Conservation (phyloP, 768 basidiomycete genomes). For the Tricholoma furcatifolium region DNA sequence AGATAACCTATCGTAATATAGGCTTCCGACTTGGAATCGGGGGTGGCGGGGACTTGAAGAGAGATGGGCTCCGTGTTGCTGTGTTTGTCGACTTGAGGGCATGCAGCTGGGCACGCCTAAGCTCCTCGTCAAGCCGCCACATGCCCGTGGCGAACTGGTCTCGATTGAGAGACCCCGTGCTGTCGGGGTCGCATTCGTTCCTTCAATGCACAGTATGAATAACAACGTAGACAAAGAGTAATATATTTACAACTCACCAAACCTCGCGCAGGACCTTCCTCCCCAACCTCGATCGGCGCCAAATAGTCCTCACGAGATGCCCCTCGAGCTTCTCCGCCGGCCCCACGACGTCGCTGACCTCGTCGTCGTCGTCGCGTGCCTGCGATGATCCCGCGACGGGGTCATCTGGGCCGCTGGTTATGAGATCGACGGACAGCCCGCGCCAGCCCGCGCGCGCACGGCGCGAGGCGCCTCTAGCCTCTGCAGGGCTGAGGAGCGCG, state of each 20-base stretch:
- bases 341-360: conserved; percentile 32
- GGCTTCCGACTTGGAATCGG: conserved; percentile 21
- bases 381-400: conserved; percentile 8
- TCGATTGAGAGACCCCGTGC: conserved; percentile 56
- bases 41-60: conserved; percentile 15
- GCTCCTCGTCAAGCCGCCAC: conserved; percentile 87
- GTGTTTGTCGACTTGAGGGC: conserved; percentile 31
- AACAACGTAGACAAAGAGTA: not conserved
- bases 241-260: conserved; percentile 47
- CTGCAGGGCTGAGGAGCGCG: conserved; percentile 31
- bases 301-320: conserved; percentile 54
- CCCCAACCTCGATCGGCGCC: conserved; percentile 60
- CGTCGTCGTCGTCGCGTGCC: conserved; percentile 16
- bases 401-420: conserved; percentile 38
- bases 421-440: conserved; percentile 66
- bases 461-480: conserved; percentile 39
- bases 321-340: conserved; percentile 55
- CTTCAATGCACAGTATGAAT: conserved; percentile 31
- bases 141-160: conserved; percentile 74
- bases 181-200: conserved; percentile 65
- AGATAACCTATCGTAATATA: conserved; percentile 25
- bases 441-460: conserved; percentile 77
- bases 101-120: conserved; percentile 55
- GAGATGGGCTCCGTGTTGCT: conserved; percentile 10
- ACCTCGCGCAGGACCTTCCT: conserved; percentile 54